Evolutionary conservation across 2,329 filamentous ascomycete genomes (phyloP), one percentile per base, ranked within the genome.

Genomic region (Calonectria crousiana): DNA sequence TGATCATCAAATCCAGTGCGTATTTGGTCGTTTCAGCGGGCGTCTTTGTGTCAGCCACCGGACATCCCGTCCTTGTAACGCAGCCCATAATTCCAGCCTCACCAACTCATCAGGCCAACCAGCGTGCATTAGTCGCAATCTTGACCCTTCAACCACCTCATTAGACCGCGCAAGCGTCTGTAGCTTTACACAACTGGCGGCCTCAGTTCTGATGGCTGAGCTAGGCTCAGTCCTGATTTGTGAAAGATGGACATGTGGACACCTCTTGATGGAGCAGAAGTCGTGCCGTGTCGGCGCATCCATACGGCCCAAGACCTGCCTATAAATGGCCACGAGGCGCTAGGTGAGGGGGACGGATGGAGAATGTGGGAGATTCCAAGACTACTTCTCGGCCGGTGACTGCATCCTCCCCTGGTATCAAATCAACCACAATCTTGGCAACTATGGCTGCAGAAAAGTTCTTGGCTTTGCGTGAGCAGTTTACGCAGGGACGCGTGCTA

Each of bases 391-490:
- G 26, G 38, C 23, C 18, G 18, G 20, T 38, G 41, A 47, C 28
- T 41, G 2, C 60, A 18, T 28, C 20, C 20, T 10, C 38, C 26
- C 38, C 18, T 49, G 18, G 34, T 23, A 81, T 86, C 8, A 87
- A 89, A 72, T 82, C 83, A 34, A 41, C 34, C 89, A 8, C 30
- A 86, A 4, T 83, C 83, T 1, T 83, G 80, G 3, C 80, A 47
- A 62, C 4, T 10, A 80, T 80, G 78, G 32, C 76, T 18, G 65
- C 66, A 26, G 64, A 60, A 30, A 78, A 73, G 36, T 79, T 78
- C 67, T 68, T 69, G 10, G 51, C 74, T 6, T 65, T 82, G 28
- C 79, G 77, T 47, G 65, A 74, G 26, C 53, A 76, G 32, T 52
- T 82, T 18, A 72, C 66, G 38, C 72, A 75, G 67, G 82, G 84